Evolutionary conservation across 768 basidiomycete genomes (phyloP).

Genomic region (Boletus barrowsii): DNA sequence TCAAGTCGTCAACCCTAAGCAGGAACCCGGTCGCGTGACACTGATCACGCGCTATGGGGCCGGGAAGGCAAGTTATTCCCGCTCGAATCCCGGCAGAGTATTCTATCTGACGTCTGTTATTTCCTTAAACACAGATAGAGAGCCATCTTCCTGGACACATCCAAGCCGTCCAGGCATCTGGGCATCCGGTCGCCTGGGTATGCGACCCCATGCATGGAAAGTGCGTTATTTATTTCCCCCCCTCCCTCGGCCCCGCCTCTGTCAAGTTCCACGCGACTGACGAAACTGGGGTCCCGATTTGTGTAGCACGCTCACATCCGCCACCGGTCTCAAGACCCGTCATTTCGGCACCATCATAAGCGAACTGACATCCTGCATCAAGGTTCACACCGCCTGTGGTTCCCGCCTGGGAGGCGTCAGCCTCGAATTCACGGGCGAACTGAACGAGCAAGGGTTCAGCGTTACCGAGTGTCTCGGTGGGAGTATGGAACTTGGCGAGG

Average conservation of each 20-base stretch:
- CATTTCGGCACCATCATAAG: conserved; percentile 85
- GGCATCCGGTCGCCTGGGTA: conserved; percentile 89
- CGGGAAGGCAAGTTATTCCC: conserved; percentile 52
- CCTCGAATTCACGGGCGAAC: conserved; percentile 89
- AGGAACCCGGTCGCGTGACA: conserved; percentile 79
- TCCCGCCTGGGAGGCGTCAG: conserved; percentile 83
- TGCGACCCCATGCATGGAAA: conserved; percentile 99
- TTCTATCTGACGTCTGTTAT: background rate
- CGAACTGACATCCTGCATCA: conserved; percentile 79
- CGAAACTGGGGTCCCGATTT: background rate
- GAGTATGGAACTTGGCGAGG: conserved; percentile 90
- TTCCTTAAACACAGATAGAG: conserved; percentile 53
- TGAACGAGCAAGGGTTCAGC: conserved; percentile 86
- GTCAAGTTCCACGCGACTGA: background rate
- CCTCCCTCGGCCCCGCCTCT: background rate
- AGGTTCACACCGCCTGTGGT: conserved; percentile 70
- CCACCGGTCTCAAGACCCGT: conserved; percentile 82
- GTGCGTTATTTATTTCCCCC: conserved; percentile 43
- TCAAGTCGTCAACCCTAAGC: conserved; percentile 82
- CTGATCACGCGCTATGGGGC: conserved; percentile 95
- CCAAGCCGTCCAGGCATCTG: conserved; percentile 68
- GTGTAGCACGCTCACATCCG: conserved; percentile 76
- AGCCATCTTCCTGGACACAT: conserved; percentile 78
- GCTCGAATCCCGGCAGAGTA: background rate
- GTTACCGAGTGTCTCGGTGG: conserved; percentile 98